phyloP scores from a whole-genome alignment of 2,329 filamentous ascomycete genomes.

The Sporothrix dimorphospora region DNA sequence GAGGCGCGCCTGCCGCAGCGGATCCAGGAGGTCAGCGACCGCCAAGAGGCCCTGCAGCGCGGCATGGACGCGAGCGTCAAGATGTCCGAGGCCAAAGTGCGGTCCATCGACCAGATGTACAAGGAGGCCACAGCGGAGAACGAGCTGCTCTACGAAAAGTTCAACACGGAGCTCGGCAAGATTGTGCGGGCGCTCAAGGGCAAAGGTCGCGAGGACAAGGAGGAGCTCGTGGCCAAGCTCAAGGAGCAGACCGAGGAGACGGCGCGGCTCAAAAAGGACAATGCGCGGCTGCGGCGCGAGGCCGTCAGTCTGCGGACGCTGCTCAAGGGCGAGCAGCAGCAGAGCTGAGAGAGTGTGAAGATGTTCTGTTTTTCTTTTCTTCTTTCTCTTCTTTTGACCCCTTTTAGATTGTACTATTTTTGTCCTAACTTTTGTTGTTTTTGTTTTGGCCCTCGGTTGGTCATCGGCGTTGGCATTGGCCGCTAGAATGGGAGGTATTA shows the following conservation, averaged over 20 bases:
- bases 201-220: slow-evolving; percentile 75
- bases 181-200: slow-evolving; percentile 75
- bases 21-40: slow-evolving; percentile 61
- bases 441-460: neutral
- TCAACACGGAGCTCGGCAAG: slow-evolving; percentile 87
- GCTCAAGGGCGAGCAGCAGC: slow-evolving; percentile 48
- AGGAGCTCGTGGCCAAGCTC: slow-evolving; percentile 72
- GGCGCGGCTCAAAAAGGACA: slow-evolving; percentile 79
- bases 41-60: slow-evolving; percentile 65
- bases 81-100: slow-evolving; percentile 76
- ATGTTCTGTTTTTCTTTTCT: neutral
- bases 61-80: slow-evolving; percentile 74
- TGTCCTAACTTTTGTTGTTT: neutral
- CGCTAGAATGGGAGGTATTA: slow-evolving; percentile 17
- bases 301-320: slow-evolving; percentile 69
- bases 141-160: slow-evolving; percentile 86
- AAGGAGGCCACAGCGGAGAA: slow-evolving; percentile 88
- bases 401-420: slow-evolving; percentile 13
- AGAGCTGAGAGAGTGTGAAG: slow-evolving; percentile 2
- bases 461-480: slow-evolving; percentile 26
- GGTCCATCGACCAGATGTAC: slow-evolving; percentile 84
- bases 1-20: slow-evolving; percentile 67
- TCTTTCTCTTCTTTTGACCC: neutral
- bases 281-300: slow-evolving; percentile 79
- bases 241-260: slow-evolving; percentile 78